A percentile compares a stretch with the other conserved stretches of the same genome.
These are phyloP conservation scores for Dichotomopilus funicola DNA, from an alignment of 2,329 filamentous ascomycete genomes.

Conservation along the genomic window DNA sequence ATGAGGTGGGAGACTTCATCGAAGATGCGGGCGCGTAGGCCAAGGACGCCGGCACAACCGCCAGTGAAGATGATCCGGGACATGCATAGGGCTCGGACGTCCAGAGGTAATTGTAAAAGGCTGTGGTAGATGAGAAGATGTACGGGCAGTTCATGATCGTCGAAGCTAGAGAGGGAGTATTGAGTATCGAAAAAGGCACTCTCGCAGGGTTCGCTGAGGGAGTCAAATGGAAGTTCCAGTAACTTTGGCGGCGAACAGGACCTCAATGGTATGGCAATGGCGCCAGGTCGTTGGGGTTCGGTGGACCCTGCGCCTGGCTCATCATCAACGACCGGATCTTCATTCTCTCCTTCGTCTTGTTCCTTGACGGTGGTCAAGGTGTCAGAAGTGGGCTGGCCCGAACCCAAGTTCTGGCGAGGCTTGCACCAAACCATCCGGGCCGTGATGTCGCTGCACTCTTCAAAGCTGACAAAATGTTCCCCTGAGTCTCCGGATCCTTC, in stretches of 20 bases:
- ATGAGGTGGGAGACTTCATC: slow-evolving; percentile 66
- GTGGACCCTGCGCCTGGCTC: not conserved
- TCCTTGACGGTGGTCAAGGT: slow-evolving; percentile 49
- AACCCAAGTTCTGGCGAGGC: slow-evolving; percentile 29
- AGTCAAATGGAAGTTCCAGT: slow-evolving; percentile 60
- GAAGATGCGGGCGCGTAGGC: slow-evolving; percentile 69
- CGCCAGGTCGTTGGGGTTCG: slow-evolving; percentile 21
- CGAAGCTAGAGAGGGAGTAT: slow-evolving; percentile 51
- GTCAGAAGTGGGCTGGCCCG: slow-evolving; percentile 24
- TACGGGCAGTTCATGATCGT: slow-evolving; percentile 80
- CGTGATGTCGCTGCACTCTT: slow-evolving; percentile 75
- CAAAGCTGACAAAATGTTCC: slow-evolving; percentile 53
- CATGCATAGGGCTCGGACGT: slow-evolving; percentile 81
- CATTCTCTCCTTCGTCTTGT: slow-evolving; percentile 44
- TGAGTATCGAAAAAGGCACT: slow-evolving; percentile 61
- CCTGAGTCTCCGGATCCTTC: slow-evolving; percentile 14
- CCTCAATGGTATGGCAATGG: slow-evolving; percentile 39
- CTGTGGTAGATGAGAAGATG: slow-evolving; percentile 70
- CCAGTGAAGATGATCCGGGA: slow-evolving; percentile 82
- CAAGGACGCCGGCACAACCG: slow-evolving; percentile 70
- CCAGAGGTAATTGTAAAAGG: slow-evolving; percentile 69
- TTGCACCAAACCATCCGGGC: slow-evolving; percentile 74
- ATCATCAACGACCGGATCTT: slow-evolving; percentile 5
- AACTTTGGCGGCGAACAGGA: slow-evolving; percentile 46
- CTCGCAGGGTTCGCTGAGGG: slow-evolving; percentile 69